Conservation (phyloP, 305 asterid species). For the Rubia occidens region DNA sequence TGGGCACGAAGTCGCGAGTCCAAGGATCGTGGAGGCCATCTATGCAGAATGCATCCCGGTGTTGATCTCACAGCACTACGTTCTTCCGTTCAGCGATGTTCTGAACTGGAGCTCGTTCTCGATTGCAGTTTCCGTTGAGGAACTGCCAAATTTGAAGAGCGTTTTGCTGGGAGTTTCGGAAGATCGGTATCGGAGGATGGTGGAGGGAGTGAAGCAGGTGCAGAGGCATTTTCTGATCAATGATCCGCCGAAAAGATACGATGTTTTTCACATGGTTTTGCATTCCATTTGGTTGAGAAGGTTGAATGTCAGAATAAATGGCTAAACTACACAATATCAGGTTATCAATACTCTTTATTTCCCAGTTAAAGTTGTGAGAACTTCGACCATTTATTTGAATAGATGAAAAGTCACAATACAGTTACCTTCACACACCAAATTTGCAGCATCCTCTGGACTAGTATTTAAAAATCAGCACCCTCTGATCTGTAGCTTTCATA, state of each 20-base stretch:
- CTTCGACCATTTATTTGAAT: too few relatives aligned
- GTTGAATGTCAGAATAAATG: conserved; percentile 17
- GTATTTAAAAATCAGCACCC: too few relatives aligned
- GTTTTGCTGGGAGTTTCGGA: conserved; percentile 40
- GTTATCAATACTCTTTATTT: too few relatives aligned
- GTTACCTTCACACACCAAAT: too few relatives aligned
- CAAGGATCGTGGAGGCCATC: conserved; percentile 58
- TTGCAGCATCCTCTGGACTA: too few relatives aligned
- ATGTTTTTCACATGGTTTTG: conserved; percentile 59
- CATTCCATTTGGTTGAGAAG: conserved; percentile 73
- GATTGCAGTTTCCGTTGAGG: conserved; percentile 29
- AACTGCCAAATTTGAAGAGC: conserved; percentile 40
- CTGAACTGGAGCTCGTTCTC: conserved; percentile 49
- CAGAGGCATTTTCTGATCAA: conserved; percentile 54
- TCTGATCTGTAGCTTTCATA: too few relatives aligned
- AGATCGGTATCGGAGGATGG: conserved; percentile 41
- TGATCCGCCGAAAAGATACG: conserved; percentile 48
- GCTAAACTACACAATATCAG: neutral
- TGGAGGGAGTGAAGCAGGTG: conserved; percentile 40
- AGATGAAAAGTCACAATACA: too few relatives aligned
- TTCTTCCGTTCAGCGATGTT: conserved; percentile 62
- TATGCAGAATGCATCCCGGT: conserved; percentile 62
- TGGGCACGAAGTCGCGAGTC: conserved; percentile 67
- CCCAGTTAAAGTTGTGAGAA: too few relatives aligned
- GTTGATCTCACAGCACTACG: conserved; percentile 40